A percentile compares a stretch with the other conserved stretches of the same genome.
Evolutionary conservation across 257 asterid genomes (phyloP).

Genomic region (Salvia miltiorrhiza): DNA sequence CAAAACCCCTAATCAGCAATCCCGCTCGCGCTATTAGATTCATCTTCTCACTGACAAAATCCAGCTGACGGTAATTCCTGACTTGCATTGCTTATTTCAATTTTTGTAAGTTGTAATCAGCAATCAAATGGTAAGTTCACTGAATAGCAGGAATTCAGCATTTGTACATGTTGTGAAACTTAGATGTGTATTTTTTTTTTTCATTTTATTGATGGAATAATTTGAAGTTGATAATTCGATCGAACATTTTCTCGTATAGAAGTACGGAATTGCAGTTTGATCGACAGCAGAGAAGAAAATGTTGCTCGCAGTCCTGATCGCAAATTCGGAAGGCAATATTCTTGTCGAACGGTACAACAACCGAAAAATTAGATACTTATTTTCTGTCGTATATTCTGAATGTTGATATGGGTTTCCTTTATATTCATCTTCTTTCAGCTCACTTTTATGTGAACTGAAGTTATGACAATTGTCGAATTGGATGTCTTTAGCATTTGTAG

Average conservation of each 20-base stretch:
- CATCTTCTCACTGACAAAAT: neutral
- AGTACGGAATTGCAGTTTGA: neutral
- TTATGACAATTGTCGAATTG: neutral
- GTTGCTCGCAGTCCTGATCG: constrained; percentile 82
- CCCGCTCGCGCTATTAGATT: neutral
- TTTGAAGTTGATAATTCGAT: neutral
- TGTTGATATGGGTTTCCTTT: constrained; percentile 5
- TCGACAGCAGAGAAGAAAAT: constrained; percentile 27
- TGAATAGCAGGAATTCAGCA: neutral
- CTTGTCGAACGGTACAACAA: constrained; percentile 79
- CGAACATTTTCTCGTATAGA: neutral
- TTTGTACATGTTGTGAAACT: neutral
- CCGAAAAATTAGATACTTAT: neutral
- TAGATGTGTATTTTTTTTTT: no score
- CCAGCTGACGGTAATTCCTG: neutral
- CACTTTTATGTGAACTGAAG: neutral
- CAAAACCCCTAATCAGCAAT: neutral
- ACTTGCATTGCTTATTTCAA: neutral
- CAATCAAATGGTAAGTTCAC: neutral
- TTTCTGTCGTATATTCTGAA: neutral
- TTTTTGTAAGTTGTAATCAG: neutral
- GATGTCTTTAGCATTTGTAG: neutral
- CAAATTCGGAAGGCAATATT: constrained; percentile 91
- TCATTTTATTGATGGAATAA: neutral
- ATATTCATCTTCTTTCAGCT: constrained; percentile 1